A percentile compares a stretch with the other conserved stretches of the same genome.
Conservation (phyloP, 805 yeast species). For the Ogataea nitratoaversa region DNA sequence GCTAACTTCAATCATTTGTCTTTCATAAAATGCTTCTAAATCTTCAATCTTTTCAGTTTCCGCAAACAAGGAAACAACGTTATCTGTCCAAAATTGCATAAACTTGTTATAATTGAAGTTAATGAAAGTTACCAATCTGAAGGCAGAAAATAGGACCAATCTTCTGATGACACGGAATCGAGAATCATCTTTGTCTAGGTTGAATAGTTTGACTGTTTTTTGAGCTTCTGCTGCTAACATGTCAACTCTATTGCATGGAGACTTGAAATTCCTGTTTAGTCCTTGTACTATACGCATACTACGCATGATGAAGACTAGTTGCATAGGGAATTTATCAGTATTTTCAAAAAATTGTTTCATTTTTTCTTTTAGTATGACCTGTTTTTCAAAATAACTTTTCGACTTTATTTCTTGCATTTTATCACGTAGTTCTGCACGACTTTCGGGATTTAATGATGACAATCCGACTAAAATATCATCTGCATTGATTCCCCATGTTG, state of each 20-base stretch:
- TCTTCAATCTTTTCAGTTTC: constrained; percentile 31
- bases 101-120: constrained; percentile 18
- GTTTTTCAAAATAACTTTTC: constrained; percentile 37
- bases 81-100: constrained; percentile 11
- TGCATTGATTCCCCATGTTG: constrained; percentile 66
- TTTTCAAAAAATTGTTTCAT: constrained; percentile 56
- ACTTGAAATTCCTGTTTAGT: constrained; percentile 57
- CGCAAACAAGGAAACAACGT: constrained; percentile 1
- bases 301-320: constrained; percentile 60
- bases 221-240: constrained; percentile 56
- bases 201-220: constrained; percentile 16
- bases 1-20: constrained; percentile 39
- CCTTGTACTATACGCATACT: constrained; percentile 74
- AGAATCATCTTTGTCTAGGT: constrained; percentile 10
- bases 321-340: constrained; percentile 62
- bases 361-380: constrained; percentile 40
- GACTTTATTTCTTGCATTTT: constrained; percentile 26
- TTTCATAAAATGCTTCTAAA: constrained; percentile 42
- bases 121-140: constrained; percentile 27
- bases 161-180: constrained; percentile 12
- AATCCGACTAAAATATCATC: constrained; percentile 59
- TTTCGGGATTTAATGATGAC: constrained; percentile 43
- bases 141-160: constrained; percentile 10
- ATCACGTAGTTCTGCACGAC: constrained; percentile 13
- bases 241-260: constrained; percentile 72